Evolutionary conservation across 495 filamentous ascomycete genomes (phyloP).

Genomic region (Aspergillus mulundensis): DNA sequence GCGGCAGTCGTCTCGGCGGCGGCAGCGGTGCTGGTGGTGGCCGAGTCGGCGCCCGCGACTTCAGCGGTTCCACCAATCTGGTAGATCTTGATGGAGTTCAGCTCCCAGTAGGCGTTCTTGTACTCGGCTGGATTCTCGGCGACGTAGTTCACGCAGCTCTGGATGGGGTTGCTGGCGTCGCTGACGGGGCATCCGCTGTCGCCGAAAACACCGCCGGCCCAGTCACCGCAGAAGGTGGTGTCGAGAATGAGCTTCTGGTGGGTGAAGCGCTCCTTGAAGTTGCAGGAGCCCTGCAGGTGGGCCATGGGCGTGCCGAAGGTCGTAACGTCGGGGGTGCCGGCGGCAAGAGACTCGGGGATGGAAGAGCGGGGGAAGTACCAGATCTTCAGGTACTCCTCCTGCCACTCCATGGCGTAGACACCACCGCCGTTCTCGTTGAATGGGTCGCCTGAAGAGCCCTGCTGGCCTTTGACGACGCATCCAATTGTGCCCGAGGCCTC

Average conservation of each 20-base stretch:
- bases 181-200: slow-evolving; percentile 37
- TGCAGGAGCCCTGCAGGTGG: slow-evolving; percentile 57
- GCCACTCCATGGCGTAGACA: slow-evolving; percentile 78
- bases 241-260: slow-evolving; percentile 76
- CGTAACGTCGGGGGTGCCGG: slow-evolving; percentile 55
- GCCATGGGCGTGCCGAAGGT: slow-evolving; percentile 67
- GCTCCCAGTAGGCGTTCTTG: slow-evolving; percentile 63
- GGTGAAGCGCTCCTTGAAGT: slow-evolving; percentile 63
- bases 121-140: slow-evolving; percentile 57
- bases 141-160: slow-evolving; percentile 63
- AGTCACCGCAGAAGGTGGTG: slow-evolving; percentile 84
- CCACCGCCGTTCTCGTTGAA: slow-evolving; percentile 76
- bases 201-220: slow-evolving; percentile 64
- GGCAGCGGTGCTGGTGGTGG: not conserved
- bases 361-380: slow-evolving; percentile 70
- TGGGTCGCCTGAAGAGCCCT: slow-evolving; percentile 59
- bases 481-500: slow-evolving; percentile 49
- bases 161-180: slow-evolving; percentile 29
- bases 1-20: not conserved
- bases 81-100: slow-evolving; percentile 67
- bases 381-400: slow-evolving; percentile 58
- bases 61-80: slow-evolving; percentile 26
- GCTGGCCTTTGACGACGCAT: slow-evolving; percentile 38
- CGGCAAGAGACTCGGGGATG: slow-evolving; percentile 56
- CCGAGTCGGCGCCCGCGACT: not conserved